Evolutionary conservation across 306 rosid species (phyloP), one percentile per base, ranked within the genome.

Genomic region (Lathyrus oleraceus): DNA sequence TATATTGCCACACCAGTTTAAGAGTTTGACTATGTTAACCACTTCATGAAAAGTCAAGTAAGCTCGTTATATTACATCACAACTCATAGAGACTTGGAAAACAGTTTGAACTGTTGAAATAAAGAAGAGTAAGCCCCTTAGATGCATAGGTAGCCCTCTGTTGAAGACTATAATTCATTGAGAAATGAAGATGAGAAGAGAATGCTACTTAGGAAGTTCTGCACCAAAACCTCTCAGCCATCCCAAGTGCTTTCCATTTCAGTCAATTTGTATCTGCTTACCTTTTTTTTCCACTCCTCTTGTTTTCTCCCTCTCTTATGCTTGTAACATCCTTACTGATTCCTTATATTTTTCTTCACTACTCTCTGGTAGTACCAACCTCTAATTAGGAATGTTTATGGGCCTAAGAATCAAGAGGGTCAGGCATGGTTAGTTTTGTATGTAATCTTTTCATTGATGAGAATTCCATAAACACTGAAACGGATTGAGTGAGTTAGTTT

Each of bases 151-250:
- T n/a, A 35, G 39, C 39, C 39, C 39, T 35, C 39, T 35, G 39
- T 35, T 7, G 10, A 35, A 35, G 56, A 39, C 61, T 61, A 13
- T 35, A 61, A 72, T 35, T 30, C 17, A 2, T 47, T 5, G 47
- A 61, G 16, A 32, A 35, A 47, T 60, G 27, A 47, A 45, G 40
- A 47, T 60, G 12, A 61, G 8, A 61, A 35, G 67, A 36, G 19
- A 65, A 43, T n/a, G 42, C 51, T 48, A 14, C 70, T 21, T 35
- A 62, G 71, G 56, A 49, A 72, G 40, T 51, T 51, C 58, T 14
- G 57, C 59, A 39, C 38, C 16, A 17, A 60, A 25, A 56, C 36
- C 61, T 59, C 65, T 13, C 25, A 32, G 8, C 44, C 51, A 43
- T 47, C 49, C 38, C 13, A n/a, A 45, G 12, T 30, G 7, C 15